Conservation (phyloP, 768 basidiomycete genomes). For the Lactarius sp. region DNA sequence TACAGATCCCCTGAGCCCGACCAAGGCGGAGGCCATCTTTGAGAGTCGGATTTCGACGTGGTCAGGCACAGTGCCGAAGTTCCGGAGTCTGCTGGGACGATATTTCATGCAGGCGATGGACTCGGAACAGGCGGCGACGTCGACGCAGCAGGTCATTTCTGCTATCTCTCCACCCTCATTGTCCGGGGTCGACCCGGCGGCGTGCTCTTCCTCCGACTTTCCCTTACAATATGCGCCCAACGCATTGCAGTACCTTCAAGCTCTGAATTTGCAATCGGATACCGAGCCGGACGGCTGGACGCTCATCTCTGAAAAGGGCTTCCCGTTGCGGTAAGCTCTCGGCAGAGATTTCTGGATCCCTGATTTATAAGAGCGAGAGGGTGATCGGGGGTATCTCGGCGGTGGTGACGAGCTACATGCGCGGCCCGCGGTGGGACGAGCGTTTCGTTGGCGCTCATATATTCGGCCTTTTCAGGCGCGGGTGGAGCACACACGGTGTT, state of each 20-base stretch:
- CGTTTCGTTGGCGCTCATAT: no score
- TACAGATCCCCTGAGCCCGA: no score
- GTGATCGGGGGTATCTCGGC: constrained; percentile 92
- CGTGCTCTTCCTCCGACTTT: constrained; percentile 55
- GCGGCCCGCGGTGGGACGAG: no score
- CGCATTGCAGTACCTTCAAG: constrained; percentile 74
- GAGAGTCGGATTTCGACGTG: constrained; percentile 35
- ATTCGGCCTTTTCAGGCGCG: no score
- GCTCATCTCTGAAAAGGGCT: constrained; percentile 66
- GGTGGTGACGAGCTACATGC: no score
- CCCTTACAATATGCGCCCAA: constrained; percentile 80
- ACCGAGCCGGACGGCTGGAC: constrained; percentile 59
- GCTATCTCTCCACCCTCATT: constrained; percentile 64
- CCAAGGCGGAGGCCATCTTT: constrained; percentile 17
- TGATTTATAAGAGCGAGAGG: constrained; percentile 83
- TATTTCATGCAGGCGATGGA: constrained; percentile 76
- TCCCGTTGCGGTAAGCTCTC: constrained; percentile 73
- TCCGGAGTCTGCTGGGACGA: constrained; percentile 65
- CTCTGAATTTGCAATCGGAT: constrained; percentile 53
- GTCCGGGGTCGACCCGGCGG: constrained; percentile 37
- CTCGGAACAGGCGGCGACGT: constrained; percentile 65
- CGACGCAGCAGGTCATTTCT: constrained; percentile 74
- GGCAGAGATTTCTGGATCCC: constrained; percentile 68
- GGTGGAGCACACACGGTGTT: no score
- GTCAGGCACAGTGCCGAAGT: constrained; percentile 52